Evolutionary conservation across 176 grass and related monocot genomes (phyloP).

Genomic region (Rhynchospora tenuis): DNA sequence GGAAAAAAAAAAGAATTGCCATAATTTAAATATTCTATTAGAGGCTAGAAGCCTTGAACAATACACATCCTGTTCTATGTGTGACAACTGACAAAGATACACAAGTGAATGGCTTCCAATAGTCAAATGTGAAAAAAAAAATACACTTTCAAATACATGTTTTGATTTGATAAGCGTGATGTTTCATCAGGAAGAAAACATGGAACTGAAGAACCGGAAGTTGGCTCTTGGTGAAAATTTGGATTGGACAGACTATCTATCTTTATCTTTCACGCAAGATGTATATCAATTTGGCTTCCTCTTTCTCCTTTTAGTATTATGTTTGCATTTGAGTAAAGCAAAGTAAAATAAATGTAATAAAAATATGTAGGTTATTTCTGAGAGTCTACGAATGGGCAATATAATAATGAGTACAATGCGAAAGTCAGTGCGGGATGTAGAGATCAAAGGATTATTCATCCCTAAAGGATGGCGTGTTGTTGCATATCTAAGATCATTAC

Average conservation of each 20-base stretch:
- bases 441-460: slow-evolving; percentile 85
- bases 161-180: neutral
- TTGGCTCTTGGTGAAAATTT: slow-evolving; percentile 38
- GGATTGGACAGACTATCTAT: slow-evolving; percentile 83
- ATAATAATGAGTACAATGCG: slow-evolving; percentile 89
- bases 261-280: slow-evolving; percentile 87
- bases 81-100: neutral
- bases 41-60: neutral
- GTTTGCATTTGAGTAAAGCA: neutral
- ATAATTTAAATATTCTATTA: neutral
- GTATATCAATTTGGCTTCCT: slow-evolving; percentile 23
- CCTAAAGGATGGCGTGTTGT: slow-evolving; percentile 94
- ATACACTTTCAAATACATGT: neutral
- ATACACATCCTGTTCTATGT: neutral
- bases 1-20: neutral
- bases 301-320: neutral
- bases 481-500: slow-evolving; percentile 72
- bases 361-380: slow-evolving; percentile 35
- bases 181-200: slow-evolving; percentile 75
- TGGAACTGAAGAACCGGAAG: slow-evolving; percentile 57
- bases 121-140: neutral
- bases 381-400: slow-evolving; percentile 77
- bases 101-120: neutral
- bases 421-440: slow-evolving; percentile 66
- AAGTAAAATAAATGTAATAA: neutral